A percentile compares a stretch with the other conserved stretches of the same genome.
Conservation (phyloP, 2,329 filamentous ascomycete genomes). For the Pseudogymnoascus sp. region DNA sequence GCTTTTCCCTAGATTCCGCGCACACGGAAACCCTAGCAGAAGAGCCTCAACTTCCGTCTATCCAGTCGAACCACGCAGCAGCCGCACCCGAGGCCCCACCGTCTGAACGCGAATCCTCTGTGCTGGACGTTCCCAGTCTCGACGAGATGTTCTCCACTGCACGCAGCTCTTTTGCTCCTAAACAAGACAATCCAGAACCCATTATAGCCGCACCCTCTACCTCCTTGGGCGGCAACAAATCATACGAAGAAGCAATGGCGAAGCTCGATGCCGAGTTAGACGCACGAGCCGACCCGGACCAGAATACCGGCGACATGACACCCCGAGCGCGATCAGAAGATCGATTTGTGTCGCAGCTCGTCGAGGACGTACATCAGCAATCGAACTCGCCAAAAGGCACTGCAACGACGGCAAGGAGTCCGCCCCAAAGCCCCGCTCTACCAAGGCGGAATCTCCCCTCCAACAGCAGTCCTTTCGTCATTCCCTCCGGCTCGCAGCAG, state of each 20-base stretch:
- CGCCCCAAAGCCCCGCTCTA: neutral
- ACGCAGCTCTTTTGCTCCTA: constrained; percentile 22
- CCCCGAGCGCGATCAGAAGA: constrained; percentile 13
- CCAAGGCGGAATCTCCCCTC: neutral
- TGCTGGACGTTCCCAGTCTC: neutral
- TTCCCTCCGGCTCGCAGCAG: constrained; percentile 34
- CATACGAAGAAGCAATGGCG: constrained; percentile 40
- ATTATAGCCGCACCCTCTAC: neutral
- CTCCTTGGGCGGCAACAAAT: constrained; percentile 25
- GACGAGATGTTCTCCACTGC: constrained; percentile 12
- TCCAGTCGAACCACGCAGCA: neutral
- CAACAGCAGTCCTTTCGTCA: constrained; percentile 21
- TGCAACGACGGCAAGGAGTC: neutral
- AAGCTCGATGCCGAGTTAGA: constrained; percentile 30
- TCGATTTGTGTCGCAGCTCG: neutral
- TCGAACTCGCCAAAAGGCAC: neutral
- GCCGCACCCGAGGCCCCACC: neutral
- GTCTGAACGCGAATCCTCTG: neutral
- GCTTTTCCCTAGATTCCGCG: neutral
- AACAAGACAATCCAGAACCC: constrained; percentile 24
- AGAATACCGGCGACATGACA: constrained; percentile 20
- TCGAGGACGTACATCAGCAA: neutral
- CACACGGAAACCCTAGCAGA: neutral
- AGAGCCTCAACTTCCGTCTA: neutral
- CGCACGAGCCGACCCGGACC: constrained; percentile 13